Evolutionary conservation across 495 filamentous ascomycete genomes (phyloP), one percentile per base, ranked within the genome.

Genomic region (Glonium stellatum): DNA sequence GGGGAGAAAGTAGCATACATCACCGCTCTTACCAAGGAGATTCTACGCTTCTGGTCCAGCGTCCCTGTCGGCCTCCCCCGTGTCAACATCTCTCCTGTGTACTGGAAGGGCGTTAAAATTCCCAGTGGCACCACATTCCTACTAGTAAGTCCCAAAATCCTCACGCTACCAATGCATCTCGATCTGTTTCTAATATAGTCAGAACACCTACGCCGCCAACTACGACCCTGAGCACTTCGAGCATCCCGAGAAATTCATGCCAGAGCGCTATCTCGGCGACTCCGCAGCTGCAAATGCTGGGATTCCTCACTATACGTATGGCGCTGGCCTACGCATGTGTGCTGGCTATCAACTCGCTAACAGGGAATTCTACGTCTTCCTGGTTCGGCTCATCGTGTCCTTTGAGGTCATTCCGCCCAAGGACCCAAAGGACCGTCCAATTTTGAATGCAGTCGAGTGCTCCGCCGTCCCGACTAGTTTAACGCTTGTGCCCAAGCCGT

Each of bases 271-370:
- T 62, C 72, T 86, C 6, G 73, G 78, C 1, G 69, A 77, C 23
- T 51, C 48, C 6, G 19, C 21, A 5, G 61, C 67, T 15, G 78
- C 83, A 48, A 78, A 72, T 42, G 72, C 77, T 5, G 81, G 81
- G 4, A 84, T 81, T 10, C 79, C 78, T 0, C 82, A 85, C 60
- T 85, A 81, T 58, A 82, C 75, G 15, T 85, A 83, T 59, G 82
- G 83, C 4, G 81, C 82, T 1, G 83, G 83, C 1, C 80, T 78
- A 9, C 77, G 83, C 23, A 85, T 85, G 81, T 86, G 83, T 67
- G 80, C 78, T 8, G 83, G 83, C 19, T 80, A 77, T 1, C 81
- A 85, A 53, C 71, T 85, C 2, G 83, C 81, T 2, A 85, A 85
- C 63, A 76, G 83, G 0, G 82, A 84, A 61, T 72, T 85, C 1